phyloP scores from a whole-genome alignment of 2,329 filamentous ascomycete genomes.

The Aspergillus cejpii region DNA sequence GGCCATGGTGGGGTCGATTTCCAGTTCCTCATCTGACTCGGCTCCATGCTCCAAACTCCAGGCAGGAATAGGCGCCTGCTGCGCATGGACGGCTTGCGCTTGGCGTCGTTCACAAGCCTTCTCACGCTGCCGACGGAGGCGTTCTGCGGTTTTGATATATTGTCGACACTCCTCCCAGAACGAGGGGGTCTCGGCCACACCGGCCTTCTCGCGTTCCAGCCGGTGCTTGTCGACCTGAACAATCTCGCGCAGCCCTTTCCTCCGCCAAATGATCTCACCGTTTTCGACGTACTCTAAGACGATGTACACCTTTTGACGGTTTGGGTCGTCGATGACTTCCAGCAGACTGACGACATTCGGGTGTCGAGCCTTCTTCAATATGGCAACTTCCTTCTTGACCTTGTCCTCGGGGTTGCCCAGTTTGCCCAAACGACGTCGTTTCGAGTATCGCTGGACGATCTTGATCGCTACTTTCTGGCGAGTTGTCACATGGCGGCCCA shows the following conservation, averaged over 20 bases:
- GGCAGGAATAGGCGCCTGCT: constrained; percentile 51
- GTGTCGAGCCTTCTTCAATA: constrained; percentile 95
- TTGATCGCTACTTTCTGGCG: constrained; percentile 89
- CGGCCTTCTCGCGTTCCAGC: constrained; percentile 67
- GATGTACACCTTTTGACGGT: constrained; percentile 96
- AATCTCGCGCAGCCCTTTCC: constrained; percentile 76
- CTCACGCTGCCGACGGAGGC: constrained; percentile 43
- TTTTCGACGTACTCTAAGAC: constrained; percentile 91
- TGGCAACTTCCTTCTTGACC: constrained; percentile 92
- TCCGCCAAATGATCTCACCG: constrained; percentile 90
- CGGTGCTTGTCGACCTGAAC: constrained; percentile 74
- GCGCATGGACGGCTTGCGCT: constrained; percentile 51
- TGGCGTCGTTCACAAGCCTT: constrained; percentile 55
- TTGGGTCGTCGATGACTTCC: constrained; percentile 95
- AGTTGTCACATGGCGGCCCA: constrained; percentile 72
- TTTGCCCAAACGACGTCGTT: constrained; percentile 80
- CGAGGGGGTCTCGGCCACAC: constrained; percentile 62
- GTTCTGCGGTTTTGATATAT: constrained; percentile 35
- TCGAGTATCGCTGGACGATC: constrained; percentile 93
- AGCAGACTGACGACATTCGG: constrained; percentile 93
- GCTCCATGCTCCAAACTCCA: constrained; percentile 83
- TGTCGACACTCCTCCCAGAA: constrained; percentile 42
- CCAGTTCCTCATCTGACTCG: constrained; percentile 47
- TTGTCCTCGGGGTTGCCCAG: constrained; percentile 62
- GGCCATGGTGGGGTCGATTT: constrained; percentile 25